Evolutionary conservation across 495 filamentous ascomycete species (phyloP).

Genomic region (Penicillium coffeae): DNA sequence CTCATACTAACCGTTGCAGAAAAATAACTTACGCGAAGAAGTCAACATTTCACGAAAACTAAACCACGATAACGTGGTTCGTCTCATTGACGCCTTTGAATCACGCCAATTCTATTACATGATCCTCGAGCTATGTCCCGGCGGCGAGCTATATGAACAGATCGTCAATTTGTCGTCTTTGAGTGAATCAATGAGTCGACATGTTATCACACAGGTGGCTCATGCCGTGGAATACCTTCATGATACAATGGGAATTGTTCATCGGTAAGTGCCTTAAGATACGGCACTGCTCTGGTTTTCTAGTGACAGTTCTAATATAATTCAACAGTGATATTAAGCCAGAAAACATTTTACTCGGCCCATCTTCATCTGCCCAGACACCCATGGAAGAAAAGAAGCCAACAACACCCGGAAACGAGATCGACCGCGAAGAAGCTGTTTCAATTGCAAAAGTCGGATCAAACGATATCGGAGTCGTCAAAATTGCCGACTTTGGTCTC

Average conservation of each 20-base stretch:
- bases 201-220: slow-evolving; percentile 89
- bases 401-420: slow-evolving; percentile 75
- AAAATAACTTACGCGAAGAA: slow-evolving; percentile 49
- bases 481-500: slow-evolving; percentile 88
- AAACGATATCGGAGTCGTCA: slow-evolving; percentile 69
- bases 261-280: slow-evolving; percentile 63
- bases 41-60: slow-evolving; percentile 95
- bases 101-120: slow-evolving; percentile 92
- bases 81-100: slow-evolving; percentile 85
- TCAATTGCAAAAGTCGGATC: not conserved
- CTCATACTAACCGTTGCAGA: not conserved
- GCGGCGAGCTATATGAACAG: slow-evolving; percentile 93
- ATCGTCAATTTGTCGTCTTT: slow-evolving; percentile 96
- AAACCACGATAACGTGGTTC: slow-evolving; percentile 89
- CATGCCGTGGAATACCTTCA: slow-evolving; percentile 89
- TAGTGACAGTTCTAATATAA: too few species aligned
- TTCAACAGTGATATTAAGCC: slow-evolving; percentile 89
- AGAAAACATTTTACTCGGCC: slow-evolving; percentile 89
- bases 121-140: slow-evolving; percentile 85
- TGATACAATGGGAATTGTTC: slow-evolving; percentile 86
- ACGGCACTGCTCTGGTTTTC: too few species aligned
- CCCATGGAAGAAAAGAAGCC: slow-evolving; percentile 77
- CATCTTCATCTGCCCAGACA: slow-evolving; percentile 59
- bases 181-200: slow-evolving; percentile 84
- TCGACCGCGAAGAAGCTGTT: slow-evolving; percentile 46